A percentile compares a stretch with the other conserved stretches of the same genome.
These are phyloP conservation scores for Tephrocybe sp. DNA, from an alignment of 768 basidiomycete genomes.

Conservation along the genomic window DNA sequence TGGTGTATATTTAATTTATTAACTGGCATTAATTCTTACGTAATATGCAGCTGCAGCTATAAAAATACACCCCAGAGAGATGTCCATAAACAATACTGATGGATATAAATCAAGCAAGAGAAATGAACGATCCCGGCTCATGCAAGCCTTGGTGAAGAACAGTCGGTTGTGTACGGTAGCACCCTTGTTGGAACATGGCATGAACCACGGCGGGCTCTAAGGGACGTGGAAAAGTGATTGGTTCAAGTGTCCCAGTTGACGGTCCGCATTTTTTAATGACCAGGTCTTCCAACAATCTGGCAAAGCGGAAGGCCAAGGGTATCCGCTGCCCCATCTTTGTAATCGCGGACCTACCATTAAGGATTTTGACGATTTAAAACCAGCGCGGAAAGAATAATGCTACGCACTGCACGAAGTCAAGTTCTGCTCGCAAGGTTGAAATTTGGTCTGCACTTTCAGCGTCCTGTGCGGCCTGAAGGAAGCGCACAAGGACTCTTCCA, in stretches of 20 bases:
- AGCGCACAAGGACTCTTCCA: conserved; percentile 66
- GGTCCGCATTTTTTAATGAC: conserved; percentile 38
- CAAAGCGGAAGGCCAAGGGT: conserved; percentile 63
- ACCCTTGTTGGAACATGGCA: conserved; percentile 30
- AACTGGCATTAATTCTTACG: neutral
- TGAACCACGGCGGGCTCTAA: conserved; percentile 29
- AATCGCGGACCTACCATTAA: conserved; percentile 49
- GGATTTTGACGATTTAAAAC: neutral
- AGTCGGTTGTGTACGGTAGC: conserved; percentile 24
- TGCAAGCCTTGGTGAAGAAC: conserved; percentile 33
- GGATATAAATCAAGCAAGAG: conserved; percentile 19
- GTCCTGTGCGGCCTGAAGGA: conserved; percentile 63
- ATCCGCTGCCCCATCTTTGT: conserved; percentile 64
- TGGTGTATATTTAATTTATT: too few relatives aligned
- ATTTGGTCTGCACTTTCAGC: conserved; percentile 56
- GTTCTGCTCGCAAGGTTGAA: conserved; percentile 57
- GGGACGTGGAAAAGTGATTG: conserved; percentile 35
- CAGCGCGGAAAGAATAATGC: neutral
- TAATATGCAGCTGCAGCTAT: neutral
- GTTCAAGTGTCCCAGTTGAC: conserved; percentile 23
- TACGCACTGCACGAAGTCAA: conserved; percentile 68
- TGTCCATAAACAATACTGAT: neutral
- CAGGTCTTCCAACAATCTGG: conserved; percentile 55
- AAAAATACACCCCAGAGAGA: too few relatives aligned
- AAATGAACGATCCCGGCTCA: conserved; percentile 36